A percentile compares a stretch with the other conserved stretches of the same genome.
Evolutionary conservation across 768 basidiomycete species (phyloP).

Genomic region (Suillus americanus): DNA sequence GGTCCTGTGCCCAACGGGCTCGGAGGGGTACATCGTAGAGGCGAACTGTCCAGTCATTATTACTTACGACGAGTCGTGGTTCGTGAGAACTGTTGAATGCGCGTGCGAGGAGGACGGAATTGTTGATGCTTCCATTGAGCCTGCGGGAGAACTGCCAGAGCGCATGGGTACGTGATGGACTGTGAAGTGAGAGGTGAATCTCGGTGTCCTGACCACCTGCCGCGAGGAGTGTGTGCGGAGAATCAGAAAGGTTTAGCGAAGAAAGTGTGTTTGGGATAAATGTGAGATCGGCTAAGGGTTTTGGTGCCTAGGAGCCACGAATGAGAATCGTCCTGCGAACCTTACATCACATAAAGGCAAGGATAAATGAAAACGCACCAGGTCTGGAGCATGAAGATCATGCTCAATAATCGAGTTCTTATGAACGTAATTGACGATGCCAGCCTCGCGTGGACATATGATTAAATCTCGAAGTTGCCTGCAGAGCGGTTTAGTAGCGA

Average conservation of each 20-base stretch:
- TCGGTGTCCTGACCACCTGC: conserved; percentile 76
- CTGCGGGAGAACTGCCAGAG: conserved; percentile 57
- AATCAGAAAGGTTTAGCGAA: conserved; percentile 48
- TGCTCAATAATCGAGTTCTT: conserved; percentile 57
- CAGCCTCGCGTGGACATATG: conserved; percentile 66
- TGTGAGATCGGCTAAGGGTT: conserved; percentile 49
- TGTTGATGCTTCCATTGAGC: conserved; percentile 76
- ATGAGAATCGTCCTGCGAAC: conserved; percentile 18
- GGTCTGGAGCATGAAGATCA: conserved; percentile 46
- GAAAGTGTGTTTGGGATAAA: conserved; percentile 68
- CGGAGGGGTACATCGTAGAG: conserved; percentile 71
- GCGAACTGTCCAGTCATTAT: conserved; percentile 82
- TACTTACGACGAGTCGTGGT: conserved; percentile 78
- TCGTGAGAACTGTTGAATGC: conserved; percentile 66
- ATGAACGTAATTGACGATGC: conserved; percentile 64
- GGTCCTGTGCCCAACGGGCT: conserved; percentile 40
- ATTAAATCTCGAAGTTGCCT: conserved; percentile 81
- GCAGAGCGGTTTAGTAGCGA: conserved; percentile 10
- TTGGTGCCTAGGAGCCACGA: conserved; percentile 37
- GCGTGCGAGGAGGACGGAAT: conserved; percentile 63
- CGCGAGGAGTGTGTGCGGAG: conserved; percentile 57
- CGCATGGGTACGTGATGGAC: conserved; percentile 15
- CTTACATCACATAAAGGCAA: conserved; percentile 14
- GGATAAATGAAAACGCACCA: conserved; percentile 37
- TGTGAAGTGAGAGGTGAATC: conserved; percentile 60